phyloP scores from a whole-genome alignment of 2,329 filamentous ascomycete species.

The Penicillium corylophilum region DNA sequence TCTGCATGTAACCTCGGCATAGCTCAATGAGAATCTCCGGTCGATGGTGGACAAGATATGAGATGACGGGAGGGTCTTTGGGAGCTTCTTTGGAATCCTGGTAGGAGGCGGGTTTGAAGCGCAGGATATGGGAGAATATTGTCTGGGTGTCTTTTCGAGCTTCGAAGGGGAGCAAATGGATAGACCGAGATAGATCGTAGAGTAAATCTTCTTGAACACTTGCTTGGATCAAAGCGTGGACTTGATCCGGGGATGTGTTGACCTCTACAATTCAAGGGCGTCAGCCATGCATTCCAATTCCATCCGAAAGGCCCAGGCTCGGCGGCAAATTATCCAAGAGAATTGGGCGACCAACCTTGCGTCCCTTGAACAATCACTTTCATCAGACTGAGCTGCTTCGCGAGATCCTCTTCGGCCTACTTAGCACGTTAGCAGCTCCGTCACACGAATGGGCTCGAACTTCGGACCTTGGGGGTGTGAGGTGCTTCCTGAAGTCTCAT shows the following conservation, averaged over 20 bases:
- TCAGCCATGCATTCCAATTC: slow-evolving; percentile 12
- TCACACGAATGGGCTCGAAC: slow-evolving; percentile 53
- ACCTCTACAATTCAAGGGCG: slow-evolving; percentile 58
- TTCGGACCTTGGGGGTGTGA: slow-evolving; percentile 54
- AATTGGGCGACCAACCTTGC: slow-evolving; percentile 60
- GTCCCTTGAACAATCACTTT: slow-evolving; percentile 92
- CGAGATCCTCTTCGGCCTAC: slow-evolving; percentile 82
- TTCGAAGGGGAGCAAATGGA: slow-evolving; percentile 89
- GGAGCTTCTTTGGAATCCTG: slow-evolving; percentile 68
- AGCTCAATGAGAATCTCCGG: slow-evolving; percentile 85
- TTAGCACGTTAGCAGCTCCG: slow-evolving; percentile 54
- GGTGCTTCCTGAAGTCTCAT: slow-evolving; percentile 60
- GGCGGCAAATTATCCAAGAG: not conserved
- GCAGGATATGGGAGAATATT: slow-evolving; percentile 92
- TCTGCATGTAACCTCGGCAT: slow-evolving; percentile 84
- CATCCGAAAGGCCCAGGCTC: not conserved
- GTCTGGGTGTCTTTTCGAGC: slow-evolving; percentile 93
- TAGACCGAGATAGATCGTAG: slow-evolving; percentile 75
- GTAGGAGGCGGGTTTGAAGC: slow-evolving; percentile 68
- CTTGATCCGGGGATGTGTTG: slow-evolving; percentile 82
- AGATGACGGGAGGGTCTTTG: slow-evolving; percentile 78
- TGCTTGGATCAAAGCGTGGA: slow-evolving; percentile 78
- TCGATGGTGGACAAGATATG: slow-evolving; percentile 81
- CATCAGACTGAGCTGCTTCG: slow-evolving; percentile 83
- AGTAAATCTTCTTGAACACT: slow-evolving; percentile 89